phyloP scores from a whole-genome alignment of 2,329 filamentous ascomycete genomes.

The Lojkania enalia region DNA sequence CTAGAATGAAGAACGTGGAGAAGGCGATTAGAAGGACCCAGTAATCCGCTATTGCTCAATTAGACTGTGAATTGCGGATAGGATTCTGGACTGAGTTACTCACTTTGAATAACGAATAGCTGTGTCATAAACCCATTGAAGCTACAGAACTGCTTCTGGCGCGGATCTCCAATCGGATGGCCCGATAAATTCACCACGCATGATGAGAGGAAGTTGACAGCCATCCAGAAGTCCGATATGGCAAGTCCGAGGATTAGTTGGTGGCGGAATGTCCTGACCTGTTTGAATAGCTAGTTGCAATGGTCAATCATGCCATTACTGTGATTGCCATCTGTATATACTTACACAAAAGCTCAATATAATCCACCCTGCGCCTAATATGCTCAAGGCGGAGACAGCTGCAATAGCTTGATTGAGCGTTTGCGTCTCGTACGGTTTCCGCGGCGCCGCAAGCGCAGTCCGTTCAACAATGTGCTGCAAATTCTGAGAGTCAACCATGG shows the following conservation, averaged over 20 bases:
- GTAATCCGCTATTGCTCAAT: slow-evolving; percentile 41
- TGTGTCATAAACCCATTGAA: slow-evolving; percentile 51
- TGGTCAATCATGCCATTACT: slow-evolving; percentile 1
- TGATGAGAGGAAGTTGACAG: slow-evolving; percentile 47
- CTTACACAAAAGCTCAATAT: slow-evolving; percentile 40
- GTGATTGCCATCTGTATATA: background rate
- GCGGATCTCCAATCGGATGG: slow-evolving; percentile 31
- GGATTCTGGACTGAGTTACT: slow-evolving; percentile 3
- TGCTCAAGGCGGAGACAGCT: slow-evolving; percentile 40
- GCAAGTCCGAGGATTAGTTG: slow-evolving; percentile 50
- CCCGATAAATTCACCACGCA: slow-evolving; percentile 43
- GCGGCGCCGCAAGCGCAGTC: slow-evolving; percentile 18
- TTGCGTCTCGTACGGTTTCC: slow-evolving; percentile 10
- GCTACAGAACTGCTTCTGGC: slow-evolving; percentile 41
- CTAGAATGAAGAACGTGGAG: slow-evolving; percentile 48
- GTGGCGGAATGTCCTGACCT: slow-evolving; percentile 46
- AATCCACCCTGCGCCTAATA: slow-evolving; percentile 46
- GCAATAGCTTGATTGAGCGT: slow-evolving; percentile 32
- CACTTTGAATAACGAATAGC: slow-evolving; percentile 50
- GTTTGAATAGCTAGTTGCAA: slow-evolving; percentile 39
- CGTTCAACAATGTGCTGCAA: slow-evolving; percentile 1
- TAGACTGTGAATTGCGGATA: too few species aligned
- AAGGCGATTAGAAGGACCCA: slow-evolving; percentile 50
- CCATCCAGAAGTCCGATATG: slow-evolving; percentile 48
- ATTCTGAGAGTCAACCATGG: background rate